Base-by-base conservation (phyloP, 305 asterid genomes). In the Rubia tinctorum region DNA sequence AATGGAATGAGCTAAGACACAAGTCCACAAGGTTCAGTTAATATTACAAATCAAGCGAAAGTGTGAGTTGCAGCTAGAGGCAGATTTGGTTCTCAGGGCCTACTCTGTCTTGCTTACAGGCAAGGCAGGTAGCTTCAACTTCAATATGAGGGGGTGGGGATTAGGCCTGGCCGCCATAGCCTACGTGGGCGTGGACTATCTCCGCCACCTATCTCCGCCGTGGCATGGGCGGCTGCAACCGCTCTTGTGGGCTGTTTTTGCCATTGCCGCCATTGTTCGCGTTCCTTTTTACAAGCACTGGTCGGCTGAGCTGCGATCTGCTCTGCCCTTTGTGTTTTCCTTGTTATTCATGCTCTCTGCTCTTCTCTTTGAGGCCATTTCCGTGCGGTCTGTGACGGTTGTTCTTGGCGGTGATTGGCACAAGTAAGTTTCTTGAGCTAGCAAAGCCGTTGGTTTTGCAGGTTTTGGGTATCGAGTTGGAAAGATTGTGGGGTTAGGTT, bases 351-450 rank as follows among this genome's bases (percentile, higher is more conserved):
- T 94, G 91, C 88, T 89, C n/a, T 86, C 88, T 30, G 92, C 97
- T 78, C 82, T 94, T 30, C 89, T 94, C 17, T 77, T 89, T 51
- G 99, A 94, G 77, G 83, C 82, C 65, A 84, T 94, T 72, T 94
- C 95, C 42, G 99, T 94, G 74, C 97, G 99, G 83, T 94, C 96
- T 40, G 95, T 90, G 71, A 90, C 99, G 15, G 97, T 97, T 45
- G 99, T 94, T 66, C 96, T 90, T 30, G 99, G 99, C 72, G 90
- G 89, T 22, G 94, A 91, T 69, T 94, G 97, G 97, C 90, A 94
- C 92, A 91, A 82, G 97, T 91, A 88, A 71, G 96, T 22, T 34
- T 40, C 11, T 60, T 37, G 44, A 23, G 70, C 13, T 58, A 10
- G 42, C 20, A 61, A 10, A 7, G 39, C 39, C 14, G 1, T 71